Conservation (phyloP, 1,139 yeast species). For the Casaregolazyma lundiana region DNA sequence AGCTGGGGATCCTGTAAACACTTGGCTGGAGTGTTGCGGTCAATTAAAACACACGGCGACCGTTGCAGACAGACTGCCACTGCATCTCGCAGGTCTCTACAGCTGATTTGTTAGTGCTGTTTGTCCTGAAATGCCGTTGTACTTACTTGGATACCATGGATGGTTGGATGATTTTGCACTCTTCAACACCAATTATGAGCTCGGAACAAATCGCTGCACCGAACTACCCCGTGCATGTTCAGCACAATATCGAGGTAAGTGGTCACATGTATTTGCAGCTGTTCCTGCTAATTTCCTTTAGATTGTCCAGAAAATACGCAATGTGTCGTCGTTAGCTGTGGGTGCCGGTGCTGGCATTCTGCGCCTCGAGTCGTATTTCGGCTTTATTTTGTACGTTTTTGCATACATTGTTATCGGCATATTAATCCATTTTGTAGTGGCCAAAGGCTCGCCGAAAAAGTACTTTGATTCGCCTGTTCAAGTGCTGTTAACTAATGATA, state of each 20-base stretch:
- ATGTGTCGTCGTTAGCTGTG: conserved; percentile 57
- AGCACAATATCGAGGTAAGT: conserved; percentile 18
- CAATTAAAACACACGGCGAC: conserved; percentile 91
- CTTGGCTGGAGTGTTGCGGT: conserved; percentile 83
- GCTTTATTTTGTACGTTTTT: conserved; percentile 54
- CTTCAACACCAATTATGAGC: conserved; percentile 8
- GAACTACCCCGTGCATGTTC: conserved; percentile 19
- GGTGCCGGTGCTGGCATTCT: conserved; percentile 74
- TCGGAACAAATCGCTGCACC: conserved; percentile 19
- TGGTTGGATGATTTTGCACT: not conserved
- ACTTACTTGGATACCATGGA: conserved; percentile 23
- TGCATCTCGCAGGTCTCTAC: conserved; percentile 88
- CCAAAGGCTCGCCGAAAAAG: conserved; percentile 40
- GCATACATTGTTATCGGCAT: conserved; percentile 46
- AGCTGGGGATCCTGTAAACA: conserved; percentile 81
- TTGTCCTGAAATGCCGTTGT: not conserved
- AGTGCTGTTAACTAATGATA: conserved; percentile 52
- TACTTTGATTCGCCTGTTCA: conserved; percentile 53
- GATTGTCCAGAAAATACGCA: conserved; percentile 40
- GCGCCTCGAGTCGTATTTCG: conserved; percentile 59
- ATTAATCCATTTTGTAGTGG: conserved; percentile 41
- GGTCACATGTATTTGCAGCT: not conserved
- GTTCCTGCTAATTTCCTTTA: conserved; percentile 2
- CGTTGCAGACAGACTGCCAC: conserved; percentile 93
- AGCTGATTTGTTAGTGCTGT: conserved; percentile 42